Evolutionary conservation across 176 grass and related monocot genomes (phyloP), one percentile per base, ranked within the genome.

Genomic region (Triticum timopheevii): DNA sequence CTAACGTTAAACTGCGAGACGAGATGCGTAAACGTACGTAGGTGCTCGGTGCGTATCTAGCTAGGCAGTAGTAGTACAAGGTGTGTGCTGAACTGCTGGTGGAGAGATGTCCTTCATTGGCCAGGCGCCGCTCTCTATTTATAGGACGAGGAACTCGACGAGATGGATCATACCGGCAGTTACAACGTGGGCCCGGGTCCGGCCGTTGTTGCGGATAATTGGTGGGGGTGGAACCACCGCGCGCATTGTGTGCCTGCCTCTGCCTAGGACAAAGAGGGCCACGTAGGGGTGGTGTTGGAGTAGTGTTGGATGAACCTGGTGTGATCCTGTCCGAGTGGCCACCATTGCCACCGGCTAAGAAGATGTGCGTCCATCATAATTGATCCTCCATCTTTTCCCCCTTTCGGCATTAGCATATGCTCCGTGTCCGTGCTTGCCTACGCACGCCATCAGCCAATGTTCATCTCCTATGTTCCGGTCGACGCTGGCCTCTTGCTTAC

Each of bases 91-190:
- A 33, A 44, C 42, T 44, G 42, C 42, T 12, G 3, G 10, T 81
- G 20, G 31, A 19, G 13, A 36, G 73, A 76, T 76, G 31, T 76
- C 73, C 15, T 35, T 74, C 76, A 69, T 85, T 85, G 82, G 38
- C 69, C 85, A 88, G 68, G 62, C 84, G 85, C 85, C 77, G 81
- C 6, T 1, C 10, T 15, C 38, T 77, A 80, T 65, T 90, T 90
- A 90, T 76, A 88, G 65, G 23, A 10, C 25, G 58, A 81, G 28
- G 8, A 81, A 19, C 42, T 19, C 27, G 42, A 13, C 2, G 71
- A 59, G 38, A 28, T 11, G 50, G 81, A 70, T 4, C 20, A 22
- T 39, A 13, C 5, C 11, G 10, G 47, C 83, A 0, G 88, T 86
- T 86, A 82, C 72, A 78, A 90, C 70, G 24, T n/a, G 22, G 83